phyloP scores from a whole-genome alignment of 108 stramenopile species.

The Asterionellopsis glacialis region DNA sequence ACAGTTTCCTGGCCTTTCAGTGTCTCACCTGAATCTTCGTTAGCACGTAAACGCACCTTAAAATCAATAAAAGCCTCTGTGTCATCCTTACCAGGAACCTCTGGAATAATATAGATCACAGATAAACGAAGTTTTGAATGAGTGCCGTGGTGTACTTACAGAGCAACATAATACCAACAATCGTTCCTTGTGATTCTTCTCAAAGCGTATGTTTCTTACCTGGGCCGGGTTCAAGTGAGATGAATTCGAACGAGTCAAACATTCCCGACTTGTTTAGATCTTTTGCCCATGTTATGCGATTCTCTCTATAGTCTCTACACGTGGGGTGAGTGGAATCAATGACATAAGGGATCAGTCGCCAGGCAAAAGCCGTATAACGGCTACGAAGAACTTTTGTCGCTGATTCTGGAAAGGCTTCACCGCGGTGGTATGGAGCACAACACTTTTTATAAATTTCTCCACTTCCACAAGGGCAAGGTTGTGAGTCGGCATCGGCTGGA shows the following conservation, averaged over 20 bases:
- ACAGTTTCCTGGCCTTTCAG: slow-evolving; percentile 47
- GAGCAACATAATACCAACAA: too few relatives aligned
- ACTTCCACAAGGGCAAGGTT: slow-evolving; percentile 51
- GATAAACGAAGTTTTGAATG: too few relatives aligned
- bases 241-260: slow-evolving; percentile 80
- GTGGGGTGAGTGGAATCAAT: slow-evolving; percentile 64
- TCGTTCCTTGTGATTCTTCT: too few relatives aligned
- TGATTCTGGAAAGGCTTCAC: slow-evolving; percentile 18
- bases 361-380: slow-evolving; percentile 64
- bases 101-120: not conserved
- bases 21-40: not conserved
- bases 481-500: slow-evolving; percentile 37
- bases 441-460: slow-evolving; percentile 41
- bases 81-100: slow-evolving; percentile 20
- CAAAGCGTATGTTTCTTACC: slow-evolving; percentile 15
- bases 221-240: slow-evolving; percentile 27
- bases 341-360: slow-evolving; percentile 46
- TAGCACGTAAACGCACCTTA: slow-evolving; percentile 3
- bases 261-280: slow-evolving; percentile 65
- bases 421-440: slow-evolving; percentile 45
- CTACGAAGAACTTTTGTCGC: slow-evolving; percentile 51
- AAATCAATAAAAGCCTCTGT: slow-evolving; percentile 59
- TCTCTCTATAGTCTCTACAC: slow-evolving; percentile 50
- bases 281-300: slow-evolving; percentile 70
- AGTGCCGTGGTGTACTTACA: too few relatives aligned